Percentiles rank a stretch among this genome's conserved stretches.
Evolutionary conservation across 805 yeast species (phyloP).

Genomic region (Candida odintsovae): DNA sequence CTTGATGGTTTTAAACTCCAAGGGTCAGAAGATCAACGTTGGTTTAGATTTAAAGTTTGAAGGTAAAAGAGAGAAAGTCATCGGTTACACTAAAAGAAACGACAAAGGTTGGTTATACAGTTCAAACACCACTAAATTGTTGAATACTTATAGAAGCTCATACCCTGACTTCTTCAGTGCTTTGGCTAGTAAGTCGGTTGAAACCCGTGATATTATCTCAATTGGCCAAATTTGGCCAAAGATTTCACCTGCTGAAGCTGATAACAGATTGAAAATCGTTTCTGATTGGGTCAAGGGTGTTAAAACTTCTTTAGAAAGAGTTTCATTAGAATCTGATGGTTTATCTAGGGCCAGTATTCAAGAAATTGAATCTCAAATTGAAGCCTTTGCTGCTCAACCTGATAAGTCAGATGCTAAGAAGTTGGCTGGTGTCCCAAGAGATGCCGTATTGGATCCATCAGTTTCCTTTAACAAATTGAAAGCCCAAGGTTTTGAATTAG

Average conservation of each 20-base stretch:
- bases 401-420: slow-evolving; percentile 47
- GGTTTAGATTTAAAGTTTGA: slow-evolving; percentile 87
- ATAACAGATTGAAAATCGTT: slow-evolving; percentile 25
- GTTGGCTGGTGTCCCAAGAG: slow-evolving; percentile 76
- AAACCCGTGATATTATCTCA: slow-evolving; percentile 25
- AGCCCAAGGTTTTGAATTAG: slow-evolving; percentile 72
- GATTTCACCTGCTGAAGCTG: slow-evolving; percentile 24
- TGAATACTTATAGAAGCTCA: slow-evolving; percentile 50
- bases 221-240: slow-evolving; percentile 30
- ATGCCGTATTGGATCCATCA: slow-evolving; percentile 73
- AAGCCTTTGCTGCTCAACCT: slow-evolving; percentile 38
- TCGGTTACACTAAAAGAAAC: slow-evolving; percentile 74
- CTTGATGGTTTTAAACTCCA: slow-evolving; percentile 51
- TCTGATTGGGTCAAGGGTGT: slow-evolving; percentile 41
- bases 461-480: slow-evolving; percentile 66
- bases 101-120: slow-evolving; percentile 79
- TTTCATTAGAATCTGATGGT: slow-evolving; percentile 72
- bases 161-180: slow-evolving; percentile 59
- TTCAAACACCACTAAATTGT: slow-evolving; percentile 60
- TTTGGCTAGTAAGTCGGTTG: slow-evolving; percentile 25
- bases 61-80: slow-evolving; percentile 68
- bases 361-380: slow-evolving; percentile 59
- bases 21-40: slow-evolving; percentile 52
- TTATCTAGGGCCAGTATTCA: slow-evolving; percentile 60
- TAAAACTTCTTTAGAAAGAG: slow-evolving; percentile 51